Evolutionary conservation across 2,329 filamentous ascomycete species (phyloP), one percentile per base, ranked within the genome.

Genomic region (Sordariomycetes sp.): DNA sequence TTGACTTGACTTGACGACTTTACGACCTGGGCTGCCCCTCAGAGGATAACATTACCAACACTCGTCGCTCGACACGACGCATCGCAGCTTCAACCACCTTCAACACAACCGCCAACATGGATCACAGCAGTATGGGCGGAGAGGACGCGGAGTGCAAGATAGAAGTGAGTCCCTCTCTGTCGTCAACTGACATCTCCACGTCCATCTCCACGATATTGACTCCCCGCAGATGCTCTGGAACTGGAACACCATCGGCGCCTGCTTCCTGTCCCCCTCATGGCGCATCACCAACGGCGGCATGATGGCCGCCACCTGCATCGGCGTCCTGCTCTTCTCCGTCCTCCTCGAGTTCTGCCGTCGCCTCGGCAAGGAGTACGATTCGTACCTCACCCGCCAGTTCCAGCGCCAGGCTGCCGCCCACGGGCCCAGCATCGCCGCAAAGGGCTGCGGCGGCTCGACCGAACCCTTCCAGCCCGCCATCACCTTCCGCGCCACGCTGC

Each of bases 241-340:
- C 51, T 86, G 81, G 80, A 67, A 81, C 55, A 80, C 76, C 3
- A 65, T 83, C 48, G 75, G 82, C 50, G 61, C 78, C 15, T 86
- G 78, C 58, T 90, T 90, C 65, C 67, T 90, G 45, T 62, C 81
- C 14, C 47, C 54, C 5, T 67, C 69, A 29, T 92, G 84, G 85
- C 79, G 79, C 49, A 75, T 88, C 51, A 75, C 61, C n/a, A 80
- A 75, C 27, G 57, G 57, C 4, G 78, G 72, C 54, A 82, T 82
- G 69, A 88, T 92, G 54, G 83, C 80, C 21, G 84, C 79, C 21
- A 82, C 78, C 25, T 90, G 85, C 59, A 78, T 92, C 47, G 84
- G 82, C 39, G 76, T 86, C 14, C 65, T 86, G 34, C 61, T 80
- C 5, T 75, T 92, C 21, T 81, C 83, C 39, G 67, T 88, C 29